A percentile compares a stretch with the other conserved stretches of the same genome.
phyloP scores from a whole-genome alignment of 2,329 filamentous ascomycete species.

The Fusarium falciforme region DNA sequence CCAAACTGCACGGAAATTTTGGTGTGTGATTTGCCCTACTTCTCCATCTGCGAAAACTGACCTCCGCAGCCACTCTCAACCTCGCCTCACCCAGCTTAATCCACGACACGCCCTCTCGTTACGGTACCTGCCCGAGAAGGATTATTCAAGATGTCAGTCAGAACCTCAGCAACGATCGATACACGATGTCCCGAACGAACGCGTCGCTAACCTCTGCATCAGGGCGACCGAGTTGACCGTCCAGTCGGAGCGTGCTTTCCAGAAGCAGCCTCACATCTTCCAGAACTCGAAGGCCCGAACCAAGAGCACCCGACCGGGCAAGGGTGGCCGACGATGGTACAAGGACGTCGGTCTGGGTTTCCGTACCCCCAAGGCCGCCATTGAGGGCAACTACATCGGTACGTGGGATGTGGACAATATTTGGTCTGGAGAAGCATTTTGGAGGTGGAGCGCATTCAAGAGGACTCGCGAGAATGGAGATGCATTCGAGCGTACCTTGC shows the following conservation, averaged over 20 bases:
- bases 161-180: conserved; percentile 30
- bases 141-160: conserved; percentile 59
- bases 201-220: conserved; percentile 55
- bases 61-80: conserved; percentile 46
- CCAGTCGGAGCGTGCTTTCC: conserved; percentile 99
- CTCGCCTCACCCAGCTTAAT: conserved; percentile 49
- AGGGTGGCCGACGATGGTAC: conserved; percentile 94
- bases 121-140: conserved; percentile 54
- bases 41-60: conserved; percentile 52
- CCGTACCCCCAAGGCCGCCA: conserved; percentile 97
- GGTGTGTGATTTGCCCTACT: conserved; percentile 52
- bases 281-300: conserved; percentile 94
- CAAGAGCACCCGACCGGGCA: conserved; percentile 86
- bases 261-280: conserved; percentile 99
- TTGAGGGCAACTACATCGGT: conserved; percentile 99
- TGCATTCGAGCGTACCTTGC: not conserved
- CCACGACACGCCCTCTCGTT: conserved; percentile 53
- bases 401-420: conserved; percentile 62
- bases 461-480: not conserved
- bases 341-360: conserved; percentile 99
- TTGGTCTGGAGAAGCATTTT: conserved; percentile 15
- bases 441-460: conserved; percentile 2
- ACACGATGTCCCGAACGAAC: conserved; percentile 34
- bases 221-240: conserved; percentile 99
- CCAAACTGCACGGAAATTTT: conserved; percentile 48